Percentiles rank a stretch among this genome's conserved stretches.
phyloP scores from a whole-genome alignment of 225 moss, liverwort and hornwort genomes.

The Pseudoscleropodium purum region DNA sequence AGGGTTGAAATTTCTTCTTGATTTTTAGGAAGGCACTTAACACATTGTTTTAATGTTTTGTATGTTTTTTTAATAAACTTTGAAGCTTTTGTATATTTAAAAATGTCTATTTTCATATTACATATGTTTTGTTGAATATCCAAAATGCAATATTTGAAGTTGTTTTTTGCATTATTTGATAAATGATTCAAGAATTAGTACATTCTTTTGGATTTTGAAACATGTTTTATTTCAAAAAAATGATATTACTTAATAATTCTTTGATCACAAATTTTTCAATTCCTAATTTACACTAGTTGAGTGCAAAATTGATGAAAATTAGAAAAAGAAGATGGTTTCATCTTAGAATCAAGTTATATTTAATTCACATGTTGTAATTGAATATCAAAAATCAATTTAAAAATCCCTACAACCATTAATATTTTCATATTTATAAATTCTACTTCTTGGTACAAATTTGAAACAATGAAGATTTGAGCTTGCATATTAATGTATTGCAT shows the following conservation, averaged over 20 bases:
- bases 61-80: not conserved
- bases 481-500: not conserved
- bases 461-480: not conserved
- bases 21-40: not conserved
- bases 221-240: no score
- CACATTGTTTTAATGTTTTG: no score
- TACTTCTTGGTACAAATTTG: rapidly evolving
- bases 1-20: not conserved
- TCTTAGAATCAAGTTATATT: not conserved
- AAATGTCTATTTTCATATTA: not conserved
- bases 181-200: not conserved
- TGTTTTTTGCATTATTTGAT: not conserved
- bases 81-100: not conserved
- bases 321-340: no score
- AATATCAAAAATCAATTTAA: not conserved
- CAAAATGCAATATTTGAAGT: not conserved
- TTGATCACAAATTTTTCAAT: not conserved
- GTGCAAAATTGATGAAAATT: not conserved
- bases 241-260: no score
- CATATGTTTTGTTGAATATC: not conserved
- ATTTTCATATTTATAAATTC: not conserved
- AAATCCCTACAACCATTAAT: not conserved
- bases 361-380: no score
- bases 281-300: not conserved
- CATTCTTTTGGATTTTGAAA: no score